Conservation (phyloP, 2,329 filamentous ascomycete genomes). For the Hirsutella rhossiliensis region DNA sequence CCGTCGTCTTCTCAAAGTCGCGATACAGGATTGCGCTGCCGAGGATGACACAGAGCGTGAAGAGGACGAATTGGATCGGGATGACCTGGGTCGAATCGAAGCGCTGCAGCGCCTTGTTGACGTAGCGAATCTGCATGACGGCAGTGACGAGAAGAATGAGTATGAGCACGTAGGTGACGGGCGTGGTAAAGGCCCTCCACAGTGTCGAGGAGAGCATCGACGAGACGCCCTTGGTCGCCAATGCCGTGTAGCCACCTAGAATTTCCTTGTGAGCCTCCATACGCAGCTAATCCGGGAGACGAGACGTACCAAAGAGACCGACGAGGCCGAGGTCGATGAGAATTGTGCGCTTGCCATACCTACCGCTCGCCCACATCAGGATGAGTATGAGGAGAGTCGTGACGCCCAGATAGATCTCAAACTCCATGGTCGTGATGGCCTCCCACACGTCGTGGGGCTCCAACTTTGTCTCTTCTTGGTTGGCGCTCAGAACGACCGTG, state of each 20-base stretch:
- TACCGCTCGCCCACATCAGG: conserved; percentile 72
- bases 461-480: conserved; percentile 78
- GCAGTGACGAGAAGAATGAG: conserved; percentile 72
- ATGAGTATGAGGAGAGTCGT: conserved; percentile 61
- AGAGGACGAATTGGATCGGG: conserved; percentile 92
- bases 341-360: conserved; percentile 76
- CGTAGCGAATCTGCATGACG: conserved; percentile 92
- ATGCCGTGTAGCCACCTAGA: conserved; percentile 82
- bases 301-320: conserved; percentile 68
- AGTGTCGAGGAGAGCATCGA: conserved; percentile 88
- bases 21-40: conserved; percentile 89
- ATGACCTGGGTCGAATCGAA: conserved; percentile 98
- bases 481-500: conserved; percentile 84
- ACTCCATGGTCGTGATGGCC: conserved; percentile 77
- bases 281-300: background rate
- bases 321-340: conserved; percentile 89
- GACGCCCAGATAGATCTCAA: conserved; percentile 78
- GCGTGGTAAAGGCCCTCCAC: conserved; percentile 79
- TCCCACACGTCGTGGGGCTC: conserved; percentile 84
- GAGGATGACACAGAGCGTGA: conserved; percentile 89
- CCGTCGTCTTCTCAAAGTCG: conserved; percentile 78
- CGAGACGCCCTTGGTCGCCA: conserved; percentile 92
- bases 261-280: background rate
- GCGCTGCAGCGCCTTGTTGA: conserved; percentile 76
- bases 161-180: conserved; percentile 80